Conservation (phyloP, 2,329 filamentous ascomycete species). For the Pezizomycotina sp. region DNA sequence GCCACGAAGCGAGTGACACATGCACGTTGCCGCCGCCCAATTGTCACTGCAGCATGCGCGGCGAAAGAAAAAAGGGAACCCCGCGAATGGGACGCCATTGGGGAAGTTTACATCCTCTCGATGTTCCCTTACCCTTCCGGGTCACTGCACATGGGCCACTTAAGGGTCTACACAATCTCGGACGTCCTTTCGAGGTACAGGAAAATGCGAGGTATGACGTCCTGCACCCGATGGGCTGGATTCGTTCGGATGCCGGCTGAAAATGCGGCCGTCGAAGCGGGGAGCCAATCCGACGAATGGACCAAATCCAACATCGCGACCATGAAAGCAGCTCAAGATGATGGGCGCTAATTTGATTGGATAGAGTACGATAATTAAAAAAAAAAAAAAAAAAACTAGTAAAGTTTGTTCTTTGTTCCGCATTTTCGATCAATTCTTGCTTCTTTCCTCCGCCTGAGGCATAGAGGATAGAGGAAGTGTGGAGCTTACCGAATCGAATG, state of each 20-base stretch:
- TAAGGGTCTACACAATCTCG: conserved; percentile 79
- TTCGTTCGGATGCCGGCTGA: conserved; percentile 82
- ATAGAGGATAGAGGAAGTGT: too few relatives aligned
- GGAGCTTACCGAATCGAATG: too few relatives aligned
- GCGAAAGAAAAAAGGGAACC: too few relatives aligned
- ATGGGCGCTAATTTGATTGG: conserved; percentile 82
- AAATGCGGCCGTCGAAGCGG: conserved; percentile 74
- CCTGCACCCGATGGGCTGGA: conserved; percentile 86
- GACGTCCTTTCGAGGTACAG: conserved; percentile 68
- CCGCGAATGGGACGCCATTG: too few relatives aligned
- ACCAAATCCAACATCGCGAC: conserved; percentile 61
- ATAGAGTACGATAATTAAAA: conserved; percentile 46
- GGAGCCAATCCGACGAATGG: conserved; percentile 62
- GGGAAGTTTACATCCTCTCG: conserved; percentile 71
- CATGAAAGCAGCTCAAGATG: conserved; percentile 66
- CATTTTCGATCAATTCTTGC: too few relatives aligned
- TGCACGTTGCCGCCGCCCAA: too few relatives aligned
- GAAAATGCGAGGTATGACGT: conserved; percentile 55
- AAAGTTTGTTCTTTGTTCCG: conserved; percentile 23
- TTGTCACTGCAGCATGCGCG: too few relatives aligned
- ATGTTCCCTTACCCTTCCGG: conserved; percentile 94
- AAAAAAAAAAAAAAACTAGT: too few relatives aligned
- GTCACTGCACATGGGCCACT: conserved; percentile 67
- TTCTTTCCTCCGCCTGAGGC: too few relatives aligned
- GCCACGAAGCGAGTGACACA: too few relatives aligned